These are phyloP conservation scores for Solanum virginianum DNA, from an alignment of 257 asterid species.

Conservation along the genomic window DNA sequence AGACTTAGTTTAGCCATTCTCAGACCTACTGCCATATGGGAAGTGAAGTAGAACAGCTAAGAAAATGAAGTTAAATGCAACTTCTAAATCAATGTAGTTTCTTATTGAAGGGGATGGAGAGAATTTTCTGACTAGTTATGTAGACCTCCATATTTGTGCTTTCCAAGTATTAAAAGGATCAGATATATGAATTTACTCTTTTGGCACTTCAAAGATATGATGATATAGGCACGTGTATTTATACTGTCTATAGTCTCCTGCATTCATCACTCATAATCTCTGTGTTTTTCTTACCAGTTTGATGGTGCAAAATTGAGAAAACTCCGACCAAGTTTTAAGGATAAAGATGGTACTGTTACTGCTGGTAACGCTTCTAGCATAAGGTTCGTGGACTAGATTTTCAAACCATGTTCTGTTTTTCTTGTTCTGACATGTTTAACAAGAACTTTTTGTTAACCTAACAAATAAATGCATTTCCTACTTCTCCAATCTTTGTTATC, in stretches of 20 bases:
- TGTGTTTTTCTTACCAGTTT: slow-evolving; percentile 40
- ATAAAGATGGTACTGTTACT: slow-evolving; percentile 86
- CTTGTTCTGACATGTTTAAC: neutral
- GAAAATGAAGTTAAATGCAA: neutral
- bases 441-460: neutral
- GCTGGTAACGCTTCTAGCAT: slow-evolving; percentile 99
- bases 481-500: neutral
- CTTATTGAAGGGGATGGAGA: neutral
- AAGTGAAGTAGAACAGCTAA: neutral
- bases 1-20: neutral
- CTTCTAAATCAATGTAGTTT: neutral
- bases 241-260: neutral
- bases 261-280: neutral
- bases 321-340: slow-evolving; percentile 97
- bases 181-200: neutral
- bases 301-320: slow-evolving; percentile 91
- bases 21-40: neutral
- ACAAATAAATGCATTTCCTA: neutral
- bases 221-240: neutral
- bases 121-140: neutral
- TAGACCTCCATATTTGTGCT: neutral
- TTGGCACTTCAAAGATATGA: neutral
- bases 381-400: slow-evolving; percentile 36
- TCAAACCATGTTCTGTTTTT: neutral
- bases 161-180: neutral